Base-by-base conservation (phyloP, 192 early-diverging fungal species). In the Coemansia sp. region DNA sequence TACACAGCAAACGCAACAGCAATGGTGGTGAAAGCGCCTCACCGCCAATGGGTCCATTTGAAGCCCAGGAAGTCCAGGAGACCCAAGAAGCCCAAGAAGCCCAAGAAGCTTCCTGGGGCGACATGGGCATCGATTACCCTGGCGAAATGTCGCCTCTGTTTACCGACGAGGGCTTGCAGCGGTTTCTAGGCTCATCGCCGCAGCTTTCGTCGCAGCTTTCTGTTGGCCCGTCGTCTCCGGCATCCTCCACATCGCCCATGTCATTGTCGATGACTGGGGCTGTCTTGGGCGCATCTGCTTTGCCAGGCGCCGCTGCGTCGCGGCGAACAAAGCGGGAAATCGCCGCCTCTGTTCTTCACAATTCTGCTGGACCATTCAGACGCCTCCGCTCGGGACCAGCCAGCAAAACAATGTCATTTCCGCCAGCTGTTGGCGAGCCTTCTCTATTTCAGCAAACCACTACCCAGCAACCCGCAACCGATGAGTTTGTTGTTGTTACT, bases 401-500 rank as follows among this genome's bases (percentile, higher is more conserved):
- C 14, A 67, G 42, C 65, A 74, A 74, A 48, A 74, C 79, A 41
- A 70, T 82, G 71, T 77, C 79, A 49, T 82, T 67, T 32, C 79
- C 79, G 53, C 79, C 78, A 20, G 72, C 72, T 4, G 7, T 42
- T 6, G 40, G 74, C 53, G 60, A 69, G 25, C 25, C 68, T 17
- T 44, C 70, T 11, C 51, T 72, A 19, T 61, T 17, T 7, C 57
- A 60, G 39, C 38, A 49, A n/a, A 25, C 51, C 3, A 7, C 25
- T 25, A 25, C 25, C 25, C 25, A 25, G 25, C 25, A 25, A 25
- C 49, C 48, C 0, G 70, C 54, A 40, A 60, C 58, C 51, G 79
- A 82, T 55, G 79, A 82, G 61, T 82, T 82, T 69, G 74, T 82
- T 2, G 74, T 82, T 38, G 75, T 82, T 4, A 82, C 79, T 37